Evolutionary conservation across 2,329 filamentous ascomycete species (phyloP), one percentile per base, ranked within the genome.

Genomic region (Sclerotinia trifoliorum): DNA sequence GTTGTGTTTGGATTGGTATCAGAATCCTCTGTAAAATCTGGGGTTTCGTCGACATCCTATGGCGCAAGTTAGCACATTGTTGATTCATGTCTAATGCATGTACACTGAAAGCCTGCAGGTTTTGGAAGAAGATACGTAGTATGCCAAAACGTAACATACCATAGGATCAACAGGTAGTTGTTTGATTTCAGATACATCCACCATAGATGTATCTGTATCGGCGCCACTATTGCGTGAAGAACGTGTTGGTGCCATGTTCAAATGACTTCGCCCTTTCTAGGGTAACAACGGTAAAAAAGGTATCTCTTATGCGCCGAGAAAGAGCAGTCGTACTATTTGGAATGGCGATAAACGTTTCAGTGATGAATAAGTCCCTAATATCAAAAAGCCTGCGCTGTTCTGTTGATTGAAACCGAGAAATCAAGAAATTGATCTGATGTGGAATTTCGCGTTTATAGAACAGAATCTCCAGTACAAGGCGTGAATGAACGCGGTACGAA

Each of bases 1-100:
- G 87, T 88, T 17, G 87, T 89, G 73, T 89, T 89, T 13, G 86
- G 85, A 71, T 89, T 88, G 24, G 86, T 88, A 74, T 90, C 87
- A 13, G 86, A 88, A 71, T 89, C 87, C 73, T 89, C 87, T 69
- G 86, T 87, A 75, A 86, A 88, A 74, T 89, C 87, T 60, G 86
- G 86, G 8, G 87, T 89, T 73, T 89, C 86, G 72, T 89, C 87
- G 52, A 88, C 83, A 63, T 88, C 84, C 86, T 78, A 65, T 35
- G 65, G 85, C 32, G 52, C n/a, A 46, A 56, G 48, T 74, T 21
- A 70, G 63, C 57, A 35, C 10, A 21, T 24, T 19, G 62, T 15
- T 32, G 5, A 24, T 35, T 67, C 21, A 15, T 29, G n/a, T 42
- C 42, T 39, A 39, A 57, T 56, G 39, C 44, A 62, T 26, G 21